Percentiles rank a stretch among this genome's conserved stretches.
These are phyloP conservation scores for Pseudogymnoascus sp. DNA, from an alignment of 2,329 filamentous ascomycete species.

Conservation along the genomic window DNA sequence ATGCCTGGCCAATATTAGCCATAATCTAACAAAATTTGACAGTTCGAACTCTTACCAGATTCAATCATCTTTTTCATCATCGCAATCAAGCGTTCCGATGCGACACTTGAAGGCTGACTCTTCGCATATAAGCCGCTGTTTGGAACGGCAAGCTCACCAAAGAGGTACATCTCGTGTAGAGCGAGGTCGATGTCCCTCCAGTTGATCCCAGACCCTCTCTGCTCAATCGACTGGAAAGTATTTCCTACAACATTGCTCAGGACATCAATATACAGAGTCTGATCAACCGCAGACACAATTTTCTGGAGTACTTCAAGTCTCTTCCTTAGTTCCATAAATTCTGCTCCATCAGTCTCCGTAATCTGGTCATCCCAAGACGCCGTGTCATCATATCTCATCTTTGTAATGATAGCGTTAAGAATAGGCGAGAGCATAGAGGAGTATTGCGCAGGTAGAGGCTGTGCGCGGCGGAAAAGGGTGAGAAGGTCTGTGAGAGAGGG, in stretches of 20 bases:
- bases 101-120: conserved; percentile 68
- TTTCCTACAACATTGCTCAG: conserved; percentile 80
- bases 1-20: conserved; percentile 51
- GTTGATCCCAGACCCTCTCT: conserved; percentile 66
- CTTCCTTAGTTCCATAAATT: conserved; percentile 91
- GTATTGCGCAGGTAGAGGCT: conserved; percentile 64
- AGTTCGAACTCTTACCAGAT: conserved; percentile 54
- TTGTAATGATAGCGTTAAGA: conserved; percentile 81
- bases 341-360: conserved; percentile 90
- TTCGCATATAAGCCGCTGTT: conserved; percentile 82
- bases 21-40: conserved; percentile 11
- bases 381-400: conserved; percentile 97
- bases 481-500: conserved; percentile 87
- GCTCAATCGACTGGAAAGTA: conserved; percentile 73
- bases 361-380: conserved; percentile 89
- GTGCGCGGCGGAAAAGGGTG: conserved; percentile 77
- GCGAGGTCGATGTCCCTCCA: conserved; percentile 95
- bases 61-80: conserved; percentile 97
- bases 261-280: conserved; percentile 78
- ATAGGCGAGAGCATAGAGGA: conserved; percentile 78
- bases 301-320: conserved; percentile 85
- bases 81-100: conserved; percentile 70
- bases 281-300: conserved; percentile 81
- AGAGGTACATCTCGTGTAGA: conserved; percentile 88
- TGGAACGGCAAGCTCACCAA: conserved; percentile 86